phyloP scores from a whole-genome alignment of 768 basidiomycete genomes.

The Suillus bovinus region DNA sequence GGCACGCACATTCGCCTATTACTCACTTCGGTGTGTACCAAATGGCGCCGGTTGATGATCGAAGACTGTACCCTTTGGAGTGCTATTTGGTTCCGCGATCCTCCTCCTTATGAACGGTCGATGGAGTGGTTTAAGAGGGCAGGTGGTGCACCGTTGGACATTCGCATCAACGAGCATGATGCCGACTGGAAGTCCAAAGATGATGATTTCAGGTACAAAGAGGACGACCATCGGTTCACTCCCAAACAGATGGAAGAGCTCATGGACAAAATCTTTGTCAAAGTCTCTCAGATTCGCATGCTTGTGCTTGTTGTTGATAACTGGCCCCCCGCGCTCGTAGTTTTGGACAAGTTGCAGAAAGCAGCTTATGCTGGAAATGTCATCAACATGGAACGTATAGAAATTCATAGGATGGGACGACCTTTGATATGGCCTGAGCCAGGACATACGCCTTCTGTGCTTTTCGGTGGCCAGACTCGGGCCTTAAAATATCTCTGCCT shows the following conservation, averaged over 20 bases:
- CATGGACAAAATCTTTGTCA: constrained; percentile 50
- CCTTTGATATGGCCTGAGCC: constrained; percentile 48
- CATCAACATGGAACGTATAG: constrained; percentile 58
- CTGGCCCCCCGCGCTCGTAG: constrained; percentile 52
- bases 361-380: constrained; percentile 35
- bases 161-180: constrained; percentile 56
- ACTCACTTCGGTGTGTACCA: constrained; percentile 60
- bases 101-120: constrained; percentile 50
- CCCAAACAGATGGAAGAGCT: constrained; percentile 45
- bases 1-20: constrained; percentile 43
- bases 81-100: constrained; percentile 62
- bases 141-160: constrained; percentile 52
- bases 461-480: constrained; percentile 50
- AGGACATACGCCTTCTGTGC: constrained; percentile 40
- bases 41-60: constrained; percentile 52
- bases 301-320: constrained; percentile 57
- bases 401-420: constrained; percentile 58
- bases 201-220: constrained; percentile 14
- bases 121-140: constrained; percentile 59
- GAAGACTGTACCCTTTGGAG: constrained; percentile 60
- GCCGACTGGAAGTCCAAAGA: constrained; percentile 22
- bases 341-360: constrained; percentile 49
- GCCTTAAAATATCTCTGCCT: constrained; percentile 52
- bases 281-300: constrained; percentile 58
- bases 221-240: constrained; percentile 37